Conservation (phyloP, 805 yeast genomes). For the Candida odintsovae region DNA sequence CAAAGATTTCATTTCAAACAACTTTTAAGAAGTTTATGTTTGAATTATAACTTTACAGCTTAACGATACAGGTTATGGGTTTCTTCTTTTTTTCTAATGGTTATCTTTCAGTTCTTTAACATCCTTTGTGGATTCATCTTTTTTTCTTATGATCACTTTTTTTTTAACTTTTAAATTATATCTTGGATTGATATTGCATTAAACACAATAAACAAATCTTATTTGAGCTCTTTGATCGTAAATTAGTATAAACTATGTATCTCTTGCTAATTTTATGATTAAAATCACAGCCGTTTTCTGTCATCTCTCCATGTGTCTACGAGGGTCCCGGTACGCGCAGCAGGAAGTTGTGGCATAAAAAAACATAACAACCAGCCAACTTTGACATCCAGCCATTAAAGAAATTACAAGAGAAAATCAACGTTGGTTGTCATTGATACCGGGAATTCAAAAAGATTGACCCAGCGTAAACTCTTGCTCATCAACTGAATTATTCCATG, state of each 20-base stretch:
- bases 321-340: background rate
- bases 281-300: background rate
- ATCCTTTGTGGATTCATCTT: background rate
- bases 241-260: too few species aligned
- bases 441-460: too few species aligned
- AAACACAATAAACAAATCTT: background rate
- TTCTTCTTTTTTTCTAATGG: background rate
- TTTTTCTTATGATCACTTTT: background rate
- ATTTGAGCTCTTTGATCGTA: background rate
- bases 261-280: too few species aligned
- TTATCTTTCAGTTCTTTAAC: background rate
- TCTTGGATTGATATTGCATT: background rate
- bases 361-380: background rate
- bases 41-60: background rate
- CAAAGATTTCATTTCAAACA: conserved; percentile 8
- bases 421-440: background rate
- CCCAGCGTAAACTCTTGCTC: too few species aligned
- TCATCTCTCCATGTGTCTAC: background rate
- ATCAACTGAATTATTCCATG: too few species aligned
- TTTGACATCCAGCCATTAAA: background rate
- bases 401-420: too few species aligned
- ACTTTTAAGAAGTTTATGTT: conserved; percentile 1
- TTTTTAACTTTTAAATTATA: background rate
- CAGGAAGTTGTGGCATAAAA: background rate
- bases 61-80: background rate